phyloP scores from a whole-genome alignment of 805 yeast genomes.

The Starmerella stellata region DNA sequence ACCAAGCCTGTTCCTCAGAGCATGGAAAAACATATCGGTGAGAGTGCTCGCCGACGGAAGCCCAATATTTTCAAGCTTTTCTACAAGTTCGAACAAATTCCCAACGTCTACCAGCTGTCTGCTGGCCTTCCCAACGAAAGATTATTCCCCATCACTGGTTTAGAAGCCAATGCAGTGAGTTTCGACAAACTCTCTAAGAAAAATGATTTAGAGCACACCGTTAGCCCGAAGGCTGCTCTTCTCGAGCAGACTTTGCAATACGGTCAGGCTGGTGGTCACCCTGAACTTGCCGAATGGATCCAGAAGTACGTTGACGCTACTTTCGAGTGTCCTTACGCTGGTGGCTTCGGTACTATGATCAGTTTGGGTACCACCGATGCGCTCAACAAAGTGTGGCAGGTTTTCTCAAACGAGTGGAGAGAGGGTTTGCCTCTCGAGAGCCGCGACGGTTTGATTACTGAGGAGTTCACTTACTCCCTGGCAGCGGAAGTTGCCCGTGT shows the following conservation, averaged over 20 bases:
- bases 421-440: constrained; percentile 9
- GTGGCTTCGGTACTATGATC: constrained; percentile 14
- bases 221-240: constrained; percentile 6
- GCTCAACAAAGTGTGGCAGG: constrained; percentile 16
- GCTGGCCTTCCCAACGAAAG: constrained; percentile 18
- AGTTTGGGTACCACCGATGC: constrained; percentile 19
- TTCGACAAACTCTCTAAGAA: constrained; percentile 2
- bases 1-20: constrained; percentile 7
- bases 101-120: constrained; percentile 15
- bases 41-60: constrained; percentile 14
- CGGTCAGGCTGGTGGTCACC: constrained; percentile 70
- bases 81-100: constrained; percentile 17
- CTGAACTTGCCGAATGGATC: constrained; percentile 48
- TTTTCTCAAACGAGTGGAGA: constrained; percentile 17
- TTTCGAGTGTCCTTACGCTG: constrained; percentile 13
- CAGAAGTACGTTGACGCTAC: constrained; percentile 35
- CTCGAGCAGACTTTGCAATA: constrained; percentile 74
- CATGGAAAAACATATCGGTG: constrained; percentile 16
- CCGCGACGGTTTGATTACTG: constrained; percentile 55
- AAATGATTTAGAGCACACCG: constrained; percentile 1
- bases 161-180: constrained; percentile 10
- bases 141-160: constrained; percentile 15
- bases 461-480: constrained; percentile 58
- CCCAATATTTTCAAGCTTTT: constrained; percentile 18
- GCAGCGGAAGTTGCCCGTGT: constrained; percentile 54